Evolutionary conservation across 1,284 basidiomycete genomes (phyloP), one percentile per base, ranked within the genome.

Genomic region (Porodaedalea pini): DNA sequence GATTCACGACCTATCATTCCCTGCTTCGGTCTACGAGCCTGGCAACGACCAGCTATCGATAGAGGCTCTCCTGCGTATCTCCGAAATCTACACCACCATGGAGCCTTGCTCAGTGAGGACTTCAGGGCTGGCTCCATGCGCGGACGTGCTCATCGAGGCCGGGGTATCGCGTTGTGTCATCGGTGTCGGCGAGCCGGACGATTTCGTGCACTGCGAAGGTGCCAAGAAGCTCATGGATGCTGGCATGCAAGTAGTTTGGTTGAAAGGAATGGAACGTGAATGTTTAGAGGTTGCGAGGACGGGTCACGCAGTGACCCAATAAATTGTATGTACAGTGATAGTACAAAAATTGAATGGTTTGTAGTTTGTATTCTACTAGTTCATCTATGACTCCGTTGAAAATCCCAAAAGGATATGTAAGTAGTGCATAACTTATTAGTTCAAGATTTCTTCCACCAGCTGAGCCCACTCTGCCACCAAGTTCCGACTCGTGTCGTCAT

Each of bases 181-280:
- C 56, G 97, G 96, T 6, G 94, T 92, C 2, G 80, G 85, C 54
- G 97, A 99, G 71, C 97, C 97, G 4, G 85, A 86, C 54, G 97
- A 99, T 72, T 99, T 98, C 71, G 96, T 99, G 6, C 78, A 86
- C 19, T 98, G 96, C 68, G 88, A 96, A 68, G 95, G 96, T 2
- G 88, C 91, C 13, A 78, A 78, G 62, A 85, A 85, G 64, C 71
- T 99, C 61, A 79, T 78, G 65, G 79, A 88, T 36, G 86, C 85
- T 3, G 90, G 90, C 1, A 80, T 96, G 2, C 76, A 89, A 44
- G 86, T 99, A 0, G 66, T 85, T 27, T 90, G 91, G 77, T 68
- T 96, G 10, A 76, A 78, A 23, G 87, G 83, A 1, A 70, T 95
- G 49, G 83, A 89, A 68, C 72, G 79, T 19, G 82, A 89, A 65